phyloP scores from a whole-genome alignment of 1,284 basidiomycete species.

The Fistulinella cinereoalba region DNA sequence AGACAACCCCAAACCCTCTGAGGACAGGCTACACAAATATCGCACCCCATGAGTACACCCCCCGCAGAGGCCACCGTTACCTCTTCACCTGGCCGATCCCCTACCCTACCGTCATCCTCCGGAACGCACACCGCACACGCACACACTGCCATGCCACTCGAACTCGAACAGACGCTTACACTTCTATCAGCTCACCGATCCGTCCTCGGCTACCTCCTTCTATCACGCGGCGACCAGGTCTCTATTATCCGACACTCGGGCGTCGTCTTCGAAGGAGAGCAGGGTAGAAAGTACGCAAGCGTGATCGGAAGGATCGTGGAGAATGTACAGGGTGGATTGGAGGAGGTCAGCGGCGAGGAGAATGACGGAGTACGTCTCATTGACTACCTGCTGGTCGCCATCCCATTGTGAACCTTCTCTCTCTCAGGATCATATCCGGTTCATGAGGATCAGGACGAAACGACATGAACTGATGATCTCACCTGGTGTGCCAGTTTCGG shows the following conservation, averaged over 20 bases:
- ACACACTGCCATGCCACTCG: slow-evolving; percentile 50
- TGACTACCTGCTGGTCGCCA: not conserved
- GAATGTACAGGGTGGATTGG: slow-evolving; percentile 68
- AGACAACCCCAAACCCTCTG: too few species aligned
- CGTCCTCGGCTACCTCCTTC: slow-evolving; percentile 84
- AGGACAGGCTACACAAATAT: too few species aligned
- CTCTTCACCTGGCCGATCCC: slow-evolving; percentile 3
- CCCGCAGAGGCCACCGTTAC: too few species aligned
- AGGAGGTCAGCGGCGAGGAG: slow-evolving; percentile 61
- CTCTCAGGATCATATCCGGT: slow-evolving; percentile 81
- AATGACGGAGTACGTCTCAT: slow-evolving; percentile 48
- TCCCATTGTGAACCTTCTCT: not conserved
- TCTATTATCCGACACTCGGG: slow-evolving; percentile 82
- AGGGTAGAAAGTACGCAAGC: slow-evolving; percentile 75
- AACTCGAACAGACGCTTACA: slow-evolving; percentile 74
- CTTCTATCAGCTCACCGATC: slow-evolving; percentile 78
- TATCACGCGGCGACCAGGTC: slow-evolving; percentile 64
- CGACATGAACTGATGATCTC: slow-evolving; percentile 94
- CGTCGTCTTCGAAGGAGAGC: slow-evolving; percentile 84
- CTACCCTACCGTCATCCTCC: not conserved
- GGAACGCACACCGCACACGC: slow-evolving; percentile 17
- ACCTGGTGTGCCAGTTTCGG: slow-evolving; percentile 64
- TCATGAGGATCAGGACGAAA: slow-evolving; percentile 88
- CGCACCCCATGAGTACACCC: too few species aligned
- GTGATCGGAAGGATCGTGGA: slow-evolving; percentile 79